A percentile compares a stretch with the other conserved stretches of the same genome.
Evolutionary conservation across 129 eudicot species (phyloP).

Genomic region (Mikania micrantha): DNA sequence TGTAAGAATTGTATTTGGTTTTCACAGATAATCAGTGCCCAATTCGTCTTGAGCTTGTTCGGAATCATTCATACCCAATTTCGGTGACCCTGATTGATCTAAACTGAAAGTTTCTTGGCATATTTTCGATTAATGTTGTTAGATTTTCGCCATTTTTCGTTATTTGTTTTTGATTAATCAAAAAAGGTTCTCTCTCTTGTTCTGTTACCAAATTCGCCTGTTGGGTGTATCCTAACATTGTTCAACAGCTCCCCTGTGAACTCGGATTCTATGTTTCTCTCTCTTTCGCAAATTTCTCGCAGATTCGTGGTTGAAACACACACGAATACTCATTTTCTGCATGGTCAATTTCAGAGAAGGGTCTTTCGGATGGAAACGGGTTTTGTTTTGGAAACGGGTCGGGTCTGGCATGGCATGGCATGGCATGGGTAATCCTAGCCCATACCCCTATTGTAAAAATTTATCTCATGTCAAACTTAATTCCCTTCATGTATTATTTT

Average conservation of each 20-base stretch:
- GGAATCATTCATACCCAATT: constrained; percentile 8
- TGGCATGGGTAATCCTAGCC: too few relatives aligned
- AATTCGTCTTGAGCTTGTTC: neutral
- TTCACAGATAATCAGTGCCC: constrained; percentile 15
- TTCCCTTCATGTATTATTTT: too few relatives aligned
- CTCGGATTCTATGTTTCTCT: constrained; percentile 15
- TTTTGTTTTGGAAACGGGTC: too few relatives aligned
- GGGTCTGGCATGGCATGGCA: too few relatives aligned
- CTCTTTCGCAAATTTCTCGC: constrained; percentile 22
- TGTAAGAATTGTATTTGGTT: neutral
- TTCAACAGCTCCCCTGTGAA: constrained; percentile 24
- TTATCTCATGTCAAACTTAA: too few relatives aligned
- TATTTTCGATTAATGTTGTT: neutral
- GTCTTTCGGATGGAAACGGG: neutral
- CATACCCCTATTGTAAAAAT: too few relatives aligned
- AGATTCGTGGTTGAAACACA: constrained; percentile 31
- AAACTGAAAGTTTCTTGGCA: constrained; percentile 1
- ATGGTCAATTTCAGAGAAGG: constrained; percentile 5
- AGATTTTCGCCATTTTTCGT: neutral
- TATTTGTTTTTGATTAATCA: neutral
- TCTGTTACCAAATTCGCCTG: constrained; percentile 2
- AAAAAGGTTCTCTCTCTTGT: constrained; percentile 10
- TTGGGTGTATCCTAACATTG: constrained; percentile 31
- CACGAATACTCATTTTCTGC: constrained; percentile 9
- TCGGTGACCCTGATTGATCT: constrained; percentile 19